Conservation (phyloP, 352 stramenopile species). For the Globisporangium nagaii region DNA sequence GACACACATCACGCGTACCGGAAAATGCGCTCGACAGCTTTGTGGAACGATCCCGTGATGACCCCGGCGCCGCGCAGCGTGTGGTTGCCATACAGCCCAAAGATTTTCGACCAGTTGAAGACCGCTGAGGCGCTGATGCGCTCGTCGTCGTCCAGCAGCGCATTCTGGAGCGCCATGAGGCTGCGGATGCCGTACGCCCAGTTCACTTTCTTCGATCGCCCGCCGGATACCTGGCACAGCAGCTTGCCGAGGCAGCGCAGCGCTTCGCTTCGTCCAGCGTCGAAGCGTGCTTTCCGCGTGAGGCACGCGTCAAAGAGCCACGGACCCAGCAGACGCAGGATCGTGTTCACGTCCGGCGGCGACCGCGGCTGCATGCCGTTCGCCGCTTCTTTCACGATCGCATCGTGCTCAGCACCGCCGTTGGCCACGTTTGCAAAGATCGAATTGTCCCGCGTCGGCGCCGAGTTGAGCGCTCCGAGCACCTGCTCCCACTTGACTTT, state of each 20-base stretch:
- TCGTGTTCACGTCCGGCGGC: conserved; percentile 82
- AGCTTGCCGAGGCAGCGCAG: conserved; percentile 74
- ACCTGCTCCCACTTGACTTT: conserved; percentile 74
- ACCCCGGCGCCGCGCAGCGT: conserved; percentile 74
- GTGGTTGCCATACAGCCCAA: conserved; percentile 77
- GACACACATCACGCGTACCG: conserved; percentile 23
- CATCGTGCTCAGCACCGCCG: conserved; percentile 17
- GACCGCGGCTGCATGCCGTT: conserved; percentile 34
- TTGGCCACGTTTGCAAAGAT: conserved; percentile 46
- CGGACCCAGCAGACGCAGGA: conserved; percentile 69
- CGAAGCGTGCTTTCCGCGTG: conserved; percentile 64
- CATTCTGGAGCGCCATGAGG: conserved; percentile 76
- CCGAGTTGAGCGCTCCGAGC: conserved; percentile 53
- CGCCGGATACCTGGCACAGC: conserved; percentile 57
- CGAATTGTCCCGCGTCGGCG: conserved; percentile 32
- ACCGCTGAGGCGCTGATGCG: conserved; percentile 74
- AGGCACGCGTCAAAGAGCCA: conserved; percentile 86
- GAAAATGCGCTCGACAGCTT: conserved; percentile 73
- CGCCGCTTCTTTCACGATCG: conserved; percentile 16
- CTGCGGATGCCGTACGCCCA: conserved; percentile 82
- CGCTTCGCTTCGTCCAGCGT: conserved; percentile 65
- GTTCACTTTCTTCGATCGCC: conserved; percentile 73
- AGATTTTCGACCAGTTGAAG: conserved; percentile 82
- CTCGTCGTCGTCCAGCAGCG: conserved; percentile 76
- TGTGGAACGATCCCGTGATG: conserved; percentile 73